phyloP scores from a whole-genome alignment of 176 grass and related monocot genomes.

The Carex parvula region DNA sequence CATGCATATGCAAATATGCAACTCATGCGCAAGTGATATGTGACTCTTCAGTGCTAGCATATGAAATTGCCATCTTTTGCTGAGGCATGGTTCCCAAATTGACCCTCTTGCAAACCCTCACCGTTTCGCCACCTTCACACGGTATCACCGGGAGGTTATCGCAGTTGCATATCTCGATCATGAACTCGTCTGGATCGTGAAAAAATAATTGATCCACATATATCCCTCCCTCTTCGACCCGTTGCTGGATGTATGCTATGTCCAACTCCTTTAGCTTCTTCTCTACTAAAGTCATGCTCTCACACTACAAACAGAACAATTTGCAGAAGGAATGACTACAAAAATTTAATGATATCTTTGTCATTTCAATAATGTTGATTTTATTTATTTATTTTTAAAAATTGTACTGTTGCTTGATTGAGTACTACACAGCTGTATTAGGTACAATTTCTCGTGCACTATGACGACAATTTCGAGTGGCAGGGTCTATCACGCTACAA shows the following conservation, averaged over 20 bases:
- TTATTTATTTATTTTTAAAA: not conserved
- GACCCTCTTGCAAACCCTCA: slow-evolving; percentile 21
- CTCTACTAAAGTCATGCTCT: slow-evolving; percentile 66
- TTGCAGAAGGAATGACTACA: not conserved
- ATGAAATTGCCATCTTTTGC: slow-evolving; percentile 14
- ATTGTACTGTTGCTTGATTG: not conserved
- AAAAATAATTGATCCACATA: slow-evolving; percentile 88
- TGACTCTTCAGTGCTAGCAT: slow-evolving; percentile 1
- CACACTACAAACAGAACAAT: slow-evolving; percentile 36
- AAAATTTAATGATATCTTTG: not conserved
- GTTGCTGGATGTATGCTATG: slow-evolving; percentile 42
- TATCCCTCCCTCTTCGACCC: slow-evolving; percentile 72
- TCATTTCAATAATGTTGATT: not conserved
- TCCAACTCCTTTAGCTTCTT: slow-evolving; percentile 57
- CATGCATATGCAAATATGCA: not conserved
- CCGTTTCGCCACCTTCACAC: not conserved
- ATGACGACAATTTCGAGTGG: not conserved
- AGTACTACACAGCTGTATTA: not conserved
- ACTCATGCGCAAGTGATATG: slow-evolving; percentile 9
- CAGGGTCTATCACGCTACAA: not conserved
- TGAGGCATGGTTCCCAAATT: slow-evolving; percentile 13
- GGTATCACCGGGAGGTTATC: slow-evolving; percentile 77
- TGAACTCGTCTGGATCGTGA: slow-evolving; percentile 89
- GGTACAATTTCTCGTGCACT: not conserved
- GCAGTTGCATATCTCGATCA: slow-evolving; percentile 94